A percentile compares a stretch with the other conserved stretches of the same genome.
Evolutionary conservation across 2,329 filamentous ascomycete genomes (phyloP).

Genomic region (Cladosporium oxysporum): DNA sequence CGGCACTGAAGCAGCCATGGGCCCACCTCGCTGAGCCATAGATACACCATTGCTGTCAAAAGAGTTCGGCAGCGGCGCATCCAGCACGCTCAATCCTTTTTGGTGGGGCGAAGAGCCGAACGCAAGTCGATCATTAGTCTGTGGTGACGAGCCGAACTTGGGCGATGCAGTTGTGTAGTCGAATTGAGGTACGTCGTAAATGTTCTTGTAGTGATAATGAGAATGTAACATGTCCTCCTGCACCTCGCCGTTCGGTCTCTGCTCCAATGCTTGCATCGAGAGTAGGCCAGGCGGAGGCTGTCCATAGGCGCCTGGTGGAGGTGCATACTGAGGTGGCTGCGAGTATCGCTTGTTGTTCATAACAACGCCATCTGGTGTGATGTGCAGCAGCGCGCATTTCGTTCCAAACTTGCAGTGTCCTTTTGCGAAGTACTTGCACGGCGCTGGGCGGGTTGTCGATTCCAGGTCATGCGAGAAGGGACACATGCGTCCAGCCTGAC

Average conservation of each 20-base stretch:
- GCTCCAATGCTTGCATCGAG: slow-evolving; percentile 39
- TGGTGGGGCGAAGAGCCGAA: slow-evolving; percentile 68
- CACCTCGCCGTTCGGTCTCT: slow-evolving; percentile 28
- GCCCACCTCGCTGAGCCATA: slow-evolving; percentile 83
- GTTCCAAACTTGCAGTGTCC: slow-evolving; percentile 99
- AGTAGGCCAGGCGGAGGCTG: slow-evolving; percentile 37
- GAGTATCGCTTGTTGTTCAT: slow-evolving; percentile 73
- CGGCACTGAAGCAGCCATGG: slow-evolving; percentile 89
- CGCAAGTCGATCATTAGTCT: slow-evolving; percentile 68
- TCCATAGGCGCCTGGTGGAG: slow-evolving; percentile 26
- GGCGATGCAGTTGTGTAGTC: slow-evolving; percentile 61
- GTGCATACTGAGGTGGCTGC: slow-evolving; percentile 23
- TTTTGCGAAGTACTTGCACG: slow-evolving; percentile 99
- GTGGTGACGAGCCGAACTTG: slow-evolving; percentile 81
- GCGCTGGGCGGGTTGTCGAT: slow-evolving; percentile 76
- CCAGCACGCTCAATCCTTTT: slow-evolving; percentile 80
- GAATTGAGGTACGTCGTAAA: slow-evolving; percentile 42
- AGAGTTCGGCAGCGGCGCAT: slow-evolving; percentile 88
- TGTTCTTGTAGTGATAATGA: slow-evolving; percentile 31
- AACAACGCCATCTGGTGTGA: slow-evolving; percentile 87
- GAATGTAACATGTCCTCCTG: slow-evolving; percentile 33
- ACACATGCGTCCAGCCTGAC: slow-evolving; percentile 93
- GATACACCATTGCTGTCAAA: slow-evolving; percentile 97
- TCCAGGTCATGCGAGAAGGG: slow-evolving; percentile 95
- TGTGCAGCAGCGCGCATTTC: slow-evolving; percentile 95